phyloP scores from a whole-genome alignment of 2,329 filamentous ascomycete species.

The Colletotrichum sp. region DNA sequence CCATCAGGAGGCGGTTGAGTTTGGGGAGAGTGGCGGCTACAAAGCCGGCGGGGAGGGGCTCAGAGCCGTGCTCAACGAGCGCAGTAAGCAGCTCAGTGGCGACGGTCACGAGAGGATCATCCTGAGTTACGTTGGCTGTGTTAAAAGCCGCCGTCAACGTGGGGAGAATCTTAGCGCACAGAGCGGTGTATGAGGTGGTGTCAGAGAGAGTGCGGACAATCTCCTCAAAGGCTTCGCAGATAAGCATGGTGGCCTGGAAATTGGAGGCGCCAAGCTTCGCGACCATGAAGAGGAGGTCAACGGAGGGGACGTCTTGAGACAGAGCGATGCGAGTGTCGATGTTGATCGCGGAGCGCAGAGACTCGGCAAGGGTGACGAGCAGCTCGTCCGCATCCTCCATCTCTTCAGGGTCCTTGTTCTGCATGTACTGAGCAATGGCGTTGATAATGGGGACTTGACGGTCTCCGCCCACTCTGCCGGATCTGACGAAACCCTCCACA shows the following conservation, averaged over 20 bases:
- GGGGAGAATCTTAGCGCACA: constrained; percentile 87
- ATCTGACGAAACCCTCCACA: constrained; percentile 70
- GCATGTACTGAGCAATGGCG: constrained; percentile 77
- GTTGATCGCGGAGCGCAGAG: constrained; percentile 81
- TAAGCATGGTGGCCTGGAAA: constrained; percentile 87
- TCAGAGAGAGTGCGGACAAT: constrained; percentile 74
- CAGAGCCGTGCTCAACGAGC: constrained; percentile 80
- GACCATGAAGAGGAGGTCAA: constrained; percentile 86
- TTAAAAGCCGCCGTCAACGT: constrained; percentile 90
- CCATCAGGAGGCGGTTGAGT: constrained; percentile 80
- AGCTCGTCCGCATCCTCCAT: constrained; percentile 90
- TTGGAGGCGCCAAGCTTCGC: constrained; percentile 88
- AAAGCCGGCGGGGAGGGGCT: constrained; percentile 86
- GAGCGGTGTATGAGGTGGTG: constrained; percentile 72
- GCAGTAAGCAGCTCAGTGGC: constrained; percentile 85
- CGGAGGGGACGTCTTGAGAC: constrained; percentile 72
- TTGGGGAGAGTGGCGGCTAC: constrained; percentile 87
- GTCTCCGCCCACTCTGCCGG: constrained; percentile 55
- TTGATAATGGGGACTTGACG: constrained; percentile 66
- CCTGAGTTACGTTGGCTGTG: constrained; percentile 82
- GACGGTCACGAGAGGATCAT: constrained; percentile 78
- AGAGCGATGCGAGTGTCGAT: constrained; percentile 79
- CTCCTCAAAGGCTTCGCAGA: constrained; percentile 91
- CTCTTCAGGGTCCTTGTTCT: constrained; percentile 80
- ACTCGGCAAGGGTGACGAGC: constrained; percentile 87